These are phyloP conservation scores for Biscogniauxia mediterranea DNA, from an alignment of 2,329 filamentous ascomycete genomes.

Conservation along the genomic window DNA sequence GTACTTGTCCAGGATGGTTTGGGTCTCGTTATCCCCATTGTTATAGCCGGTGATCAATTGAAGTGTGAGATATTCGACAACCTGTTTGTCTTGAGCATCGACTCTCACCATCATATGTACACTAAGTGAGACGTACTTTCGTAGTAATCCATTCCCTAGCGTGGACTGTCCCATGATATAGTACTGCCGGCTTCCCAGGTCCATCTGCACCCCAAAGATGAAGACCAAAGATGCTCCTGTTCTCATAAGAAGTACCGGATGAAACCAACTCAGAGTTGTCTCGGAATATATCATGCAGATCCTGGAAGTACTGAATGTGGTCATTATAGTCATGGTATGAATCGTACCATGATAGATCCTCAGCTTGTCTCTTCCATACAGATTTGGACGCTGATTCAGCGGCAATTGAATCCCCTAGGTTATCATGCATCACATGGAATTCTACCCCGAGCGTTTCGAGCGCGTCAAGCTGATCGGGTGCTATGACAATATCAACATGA, in stretches of 20 bases:
- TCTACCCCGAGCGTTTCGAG: conserved; percentile 33
- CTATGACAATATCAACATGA: conserved; percentile 34
- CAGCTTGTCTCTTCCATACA: conserved; percentile 23
- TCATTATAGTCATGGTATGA: conserved; percentile 51
- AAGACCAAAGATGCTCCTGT: conserved; percentile 56
- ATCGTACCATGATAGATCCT: conserved; percentile 45
- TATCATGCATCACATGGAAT: conserved; percentile 29
- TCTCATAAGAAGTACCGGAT: conserved; percentile 44
- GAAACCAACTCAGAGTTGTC: conserved; percentile 46
- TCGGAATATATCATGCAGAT: conserved; percentile 42
- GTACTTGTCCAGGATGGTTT: conserved; percentile 50
- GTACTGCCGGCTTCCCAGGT: conserved; percentile 46
- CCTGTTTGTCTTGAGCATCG: conserved; percentile 17
- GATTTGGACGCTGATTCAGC: conserved; percentile 23
- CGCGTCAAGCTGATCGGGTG: conserved; percentile 28
- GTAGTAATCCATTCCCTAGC: conserved; percentile 55
- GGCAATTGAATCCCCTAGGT: conserved; percentile 31
- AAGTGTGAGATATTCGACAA: conserved; percentile 47
- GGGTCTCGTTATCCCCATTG: conserved; percentile 34
- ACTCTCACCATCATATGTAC: too few species aligned
- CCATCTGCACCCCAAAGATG: conserved; percentile 46
- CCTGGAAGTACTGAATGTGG: conserved; percentile 44
- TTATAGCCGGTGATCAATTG: conserved; percentile 44
- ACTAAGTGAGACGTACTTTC: conserved; percentile 52
- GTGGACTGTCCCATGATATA: conserved; percentile 52